phyloP scores from a whole-genome alignment of 139 green algal species.

The Gonium pectorale region DNA sequence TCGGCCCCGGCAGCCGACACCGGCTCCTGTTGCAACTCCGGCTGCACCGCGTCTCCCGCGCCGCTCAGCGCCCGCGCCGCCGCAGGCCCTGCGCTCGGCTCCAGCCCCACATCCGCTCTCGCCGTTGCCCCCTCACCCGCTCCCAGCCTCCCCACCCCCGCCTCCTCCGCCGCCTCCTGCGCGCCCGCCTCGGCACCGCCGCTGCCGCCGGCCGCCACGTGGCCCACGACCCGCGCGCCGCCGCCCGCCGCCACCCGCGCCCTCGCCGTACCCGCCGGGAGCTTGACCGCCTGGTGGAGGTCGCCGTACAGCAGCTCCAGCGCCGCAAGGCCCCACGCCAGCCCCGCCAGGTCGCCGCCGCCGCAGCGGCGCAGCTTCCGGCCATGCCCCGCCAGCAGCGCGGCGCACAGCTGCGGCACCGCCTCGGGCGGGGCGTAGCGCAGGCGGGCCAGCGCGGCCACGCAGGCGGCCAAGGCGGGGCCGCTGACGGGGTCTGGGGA shows the following conservation, averaged over 20 bases:
- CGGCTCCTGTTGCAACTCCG: no score
- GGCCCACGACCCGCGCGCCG: constrained; percentile 2
- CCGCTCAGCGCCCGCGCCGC: no score
- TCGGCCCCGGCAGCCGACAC: no score
- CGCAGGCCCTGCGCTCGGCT: no score
- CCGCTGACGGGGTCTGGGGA: not conserved
- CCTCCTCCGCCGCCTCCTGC: not conserved
- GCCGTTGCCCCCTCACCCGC: not conserved
- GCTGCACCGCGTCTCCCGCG: no score
- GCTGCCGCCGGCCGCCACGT: not conserved
- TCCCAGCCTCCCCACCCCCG: not conserved
- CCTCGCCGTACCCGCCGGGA: not conserved
- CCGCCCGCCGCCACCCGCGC: not conserved
- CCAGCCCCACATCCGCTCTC: no score
- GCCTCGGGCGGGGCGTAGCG: constrained; percentile 10
- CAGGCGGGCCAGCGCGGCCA: constrained; percentile 10
- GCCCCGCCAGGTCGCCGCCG: constrained; percentile 4
- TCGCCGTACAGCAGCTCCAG: constrained; percentile 40
- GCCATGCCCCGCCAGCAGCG: not conserved
- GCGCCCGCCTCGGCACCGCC: not conserved
- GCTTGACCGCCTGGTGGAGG: constrained; percentile 33
- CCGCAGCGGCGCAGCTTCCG: constrained; percentile 1
- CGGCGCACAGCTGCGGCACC: not conserved
- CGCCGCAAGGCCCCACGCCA: constrained; percentile 19
- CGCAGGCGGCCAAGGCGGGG: constrained; percentile 19